A percentile compares a stretch with the other conserved stretches of the same genome.
Conservation (phyloP, 768 basidiomycete species). For the Leccinum olivaceopallidum region DNA sequence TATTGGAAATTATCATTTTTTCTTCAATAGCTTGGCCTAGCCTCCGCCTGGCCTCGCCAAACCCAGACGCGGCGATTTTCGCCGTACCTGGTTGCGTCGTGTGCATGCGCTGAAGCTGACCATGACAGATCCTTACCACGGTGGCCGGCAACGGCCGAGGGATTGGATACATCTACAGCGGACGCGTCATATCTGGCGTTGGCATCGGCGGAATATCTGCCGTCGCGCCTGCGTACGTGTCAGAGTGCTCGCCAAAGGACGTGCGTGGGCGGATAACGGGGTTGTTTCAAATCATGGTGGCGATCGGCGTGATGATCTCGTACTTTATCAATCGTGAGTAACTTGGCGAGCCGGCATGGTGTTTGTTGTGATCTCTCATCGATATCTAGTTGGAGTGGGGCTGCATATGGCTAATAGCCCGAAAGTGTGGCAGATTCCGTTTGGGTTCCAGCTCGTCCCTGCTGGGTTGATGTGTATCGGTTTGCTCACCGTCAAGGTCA, state of each 20-base stretch:
- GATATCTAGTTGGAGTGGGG: slow-evolving; percentile 54
- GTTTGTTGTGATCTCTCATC: slow-evolving; percentile 4
- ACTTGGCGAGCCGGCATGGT: neutral
- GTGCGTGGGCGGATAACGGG: slow-evolving; percentile 86
- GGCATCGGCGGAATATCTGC: slow-evolving; percentile 83
- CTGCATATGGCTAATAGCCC: slow-evolving; percentile 48
- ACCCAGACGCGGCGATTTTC: neutral
- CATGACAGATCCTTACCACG: slow-evolving; percentile 64
- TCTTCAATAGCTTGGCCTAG: slow-evolving; percentile 26
- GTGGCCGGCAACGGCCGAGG: slow-evolving; percentile 57
- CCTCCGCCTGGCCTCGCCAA: neutral
- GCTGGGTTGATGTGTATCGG: slow-evolving; percentile 71
- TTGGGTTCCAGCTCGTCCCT: slow-evolving; percentile 74
- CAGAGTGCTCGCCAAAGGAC: slow-evolving; percentile 85
- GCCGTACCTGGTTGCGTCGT: neutral
- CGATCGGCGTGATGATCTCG: slow-evolving; percentile 81
- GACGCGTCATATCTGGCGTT: slow-evolving; percentile 76
- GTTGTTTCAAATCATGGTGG: slow-evolving; percentile 84
- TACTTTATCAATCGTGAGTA: slow-evolving; percentile 77
- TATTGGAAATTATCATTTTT: neutral
- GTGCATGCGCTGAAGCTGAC: neutral
- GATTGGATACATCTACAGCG: slow-evolving; percentile 71
- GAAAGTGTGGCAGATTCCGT: slow-evolving; percentile 69
- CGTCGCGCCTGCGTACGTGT: slow-evolving; percentile 85
- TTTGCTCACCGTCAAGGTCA: slow-evolving; percentile 62